Evolutionary conservation across 2,329 filamentous ascomycete species (phyloP).

Genomic region (Pseudopithomyces maydicus): DNA sequence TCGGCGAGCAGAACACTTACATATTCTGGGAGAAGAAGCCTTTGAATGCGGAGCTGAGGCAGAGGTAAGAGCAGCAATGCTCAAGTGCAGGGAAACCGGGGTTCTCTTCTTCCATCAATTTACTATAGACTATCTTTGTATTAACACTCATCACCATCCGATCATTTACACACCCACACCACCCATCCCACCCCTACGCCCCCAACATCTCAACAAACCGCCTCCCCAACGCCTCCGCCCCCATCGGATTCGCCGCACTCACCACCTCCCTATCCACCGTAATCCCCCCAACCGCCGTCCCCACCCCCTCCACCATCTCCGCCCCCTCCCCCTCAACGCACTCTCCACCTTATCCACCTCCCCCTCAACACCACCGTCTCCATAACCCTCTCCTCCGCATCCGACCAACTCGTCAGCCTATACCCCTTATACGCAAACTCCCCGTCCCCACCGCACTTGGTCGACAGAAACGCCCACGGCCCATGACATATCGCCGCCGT

Average conservation of each 20-base stretch:
- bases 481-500: slow-evolving; percentile 56
- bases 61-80: background rate
- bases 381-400: slow-evolving; percentile 54
- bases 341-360: slow-evolving; percentile 52
- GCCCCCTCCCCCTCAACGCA: slow-evolving; percentile 46
- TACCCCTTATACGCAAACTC: slow-evolving; percentile 54
- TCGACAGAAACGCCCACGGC: slow-evolving; percentile 52
- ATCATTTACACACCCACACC: background rate
- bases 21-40: slow-evolving; percentile 29
- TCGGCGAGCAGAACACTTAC: slow-evolving; percentile 28
- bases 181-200: background rate
- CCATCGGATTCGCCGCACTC: slow-evolving; percentile 40
- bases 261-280: slow-evolving; percentile 51
- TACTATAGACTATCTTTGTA: background rate
- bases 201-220: slow-evolving; percentile 42
- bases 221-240: slow-evolving; percentile 36
- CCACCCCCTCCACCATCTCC: slow-evolving; percentile 50
- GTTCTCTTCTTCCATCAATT: background rate
- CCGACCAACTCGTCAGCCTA: slow-evolving; percentile 52
- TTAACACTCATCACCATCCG: background rate
- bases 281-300: slow-evolving; percentile 48
- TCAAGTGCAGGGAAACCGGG: background rate
- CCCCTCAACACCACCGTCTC: slow-evolving; percentile 48
- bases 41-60: slow-evolving; percentile 6
- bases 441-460: slow-evolving; percentile 39